Evolutionary conservation across 2,329 filamentous ascomycete species (phyloP), one percentile per base, ranked within the genome.

Genomic region (Cladophialophora carrionii): DNA sequence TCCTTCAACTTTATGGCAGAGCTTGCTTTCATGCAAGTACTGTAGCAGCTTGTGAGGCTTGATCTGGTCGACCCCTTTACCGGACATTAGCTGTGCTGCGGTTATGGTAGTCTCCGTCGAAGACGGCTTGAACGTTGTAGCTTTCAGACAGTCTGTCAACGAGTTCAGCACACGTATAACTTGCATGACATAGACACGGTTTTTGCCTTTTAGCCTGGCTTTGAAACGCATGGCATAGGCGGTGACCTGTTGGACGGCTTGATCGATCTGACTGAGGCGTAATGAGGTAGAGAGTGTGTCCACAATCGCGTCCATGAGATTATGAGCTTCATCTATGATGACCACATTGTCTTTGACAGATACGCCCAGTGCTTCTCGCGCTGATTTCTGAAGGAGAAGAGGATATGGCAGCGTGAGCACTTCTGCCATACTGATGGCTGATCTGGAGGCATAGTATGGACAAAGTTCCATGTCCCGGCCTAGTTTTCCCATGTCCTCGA

Each of bases 301-400:
- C 17, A 91, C 86, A 53, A 99, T 91, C 0, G 94, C 92, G 75
- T 97, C 93, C 89, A 97, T 96, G 59, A 99, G 85, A 74, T 99
- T 99, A 75, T 99, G 95, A 0, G 95, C 95, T 80, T 99, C 95
- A 71, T 99, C 95, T 55, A 99, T 91, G 29, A 99, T 90, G n/a
- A 99, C 88, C 0, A 99, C 83, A 73, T 96, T 95, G 4, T 88
- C 87, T 72, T 96, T 92, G 8, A 99, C 78, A 26, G 90, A 94
- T 51, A 99, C 87, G 0, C 90, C 89, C 0, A 99, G 82, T 0
- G 95, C 92, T 66, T 98, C 93, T 56, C 95, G 84, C 0, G 95
- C 93, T 3, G 88, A 90, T 72, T 88, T 90, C 73, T 98, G 95
- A 2, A 99, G 81, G 0, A 99, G 83, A 6, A 99, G 78, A 1